Percentiles rank a stretch among this genome's conserved stretches.
These are phyloP conservation scores for Xanthoconium purpureum DNA, from an alignment of 768 basidiomycete species.

Conservation along the genomic window DNA sequence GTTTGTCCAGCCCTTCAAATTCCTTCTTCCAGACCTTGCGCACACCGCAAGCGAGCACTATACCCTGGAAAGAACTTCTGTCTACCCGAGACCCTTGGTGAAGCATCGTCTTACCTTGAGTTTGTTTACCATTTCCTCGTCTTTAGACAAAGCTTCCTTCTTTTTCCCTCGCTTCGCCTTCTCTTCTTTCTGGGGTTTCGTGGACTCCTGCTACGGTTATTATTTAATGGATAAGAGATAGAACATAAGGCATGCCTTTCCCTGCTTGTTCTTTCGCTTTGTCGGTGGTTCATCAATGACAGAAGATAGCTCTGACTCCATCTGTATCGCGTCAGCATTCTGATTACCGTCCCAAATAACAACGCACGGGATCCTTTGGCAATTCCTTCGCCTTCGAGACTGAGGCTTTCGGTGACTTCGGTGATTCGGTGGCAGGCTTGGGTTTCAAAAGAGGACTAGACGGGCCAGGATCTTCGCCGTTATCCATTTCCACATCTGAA, in stretches of 20 bases:
- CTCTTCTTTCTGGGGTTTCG: slow-evolving; percentile 23
- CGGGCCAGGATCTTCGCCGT: slow-evolving; percentile 1
- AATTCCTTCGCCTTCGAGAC: slow-evolving; percentile 6
- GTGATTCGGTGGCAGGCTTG: neutral
- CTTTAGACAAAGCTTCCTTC: slow-evolving; percentile 42
- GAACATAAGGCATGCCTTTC: slow-evolving; percentile 27
- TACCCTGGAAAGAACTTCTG: slow-evolving; percentile 39
- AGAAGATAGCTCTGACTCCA: slow-evolving; percentile 53
- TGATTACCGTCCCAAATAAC: neutral
- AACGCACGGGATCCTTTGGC: slow-evolving; percentile 21
- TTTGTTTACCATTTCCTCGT: slow-evolving; percentile 71
- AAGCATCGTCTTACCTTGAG: slow-evolving; percentile 53
- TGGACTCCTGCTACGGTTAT: slow-evolving; percentile 14
- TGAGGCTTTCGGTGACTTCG: slow-evolving; percentile 5
- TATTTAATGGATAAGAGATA: neutral
- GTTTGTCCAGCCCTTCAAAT: slow-evolving; percentile 55
- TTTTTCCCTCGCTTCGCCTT: slow-evolving; percentile 31
- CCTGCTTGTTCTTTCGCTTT: slow-evolving; percentile 43
- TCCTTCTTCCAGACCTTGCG: slow-evolving; percentile 77
- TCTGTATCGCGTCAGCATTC: slow-evolving; percentile 16
- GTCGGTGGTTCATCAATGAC: slow-evolving; percentile 56
- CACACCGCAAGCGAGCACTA: slow-evolving; percentile 72
- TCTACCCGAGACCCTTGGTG: neutral
- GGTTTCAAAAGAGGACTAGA: slow-evolving; percentile 12
- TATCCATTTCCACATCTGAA: slow-evolving; percentile 13